Evolutionary conservation across 768 basidiomycete species (phyloP).

Genomic region (Calocybe gangraenosa): DNA sequence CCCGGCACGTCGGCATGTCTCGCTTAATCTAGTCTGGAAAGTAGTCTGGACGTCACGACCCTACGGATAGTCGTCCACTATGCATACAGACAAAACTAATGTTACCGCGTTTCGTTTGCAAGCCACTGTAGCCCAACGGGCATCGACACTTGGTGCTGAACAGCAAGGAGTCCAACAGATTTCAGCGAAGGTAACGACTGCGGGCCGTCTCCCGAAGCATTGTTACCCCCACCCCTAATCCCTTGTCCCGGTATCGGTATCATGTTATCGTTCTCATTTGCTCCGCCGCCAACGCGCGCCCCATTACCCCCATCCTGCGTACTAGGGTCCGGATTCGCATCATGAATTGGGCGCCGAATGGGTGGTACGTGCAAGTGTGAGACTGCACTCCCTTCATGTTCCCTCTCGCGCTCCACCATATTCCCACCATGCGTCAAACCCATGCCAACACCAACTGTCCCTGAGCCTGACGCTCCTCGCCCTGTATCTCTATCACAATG

Average conservation of each 20-base stretch:
- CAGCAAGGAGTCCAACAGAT: conserved; percentile 58
- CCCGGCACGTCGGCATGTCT: too few species aligned
- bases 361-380: not conserved
- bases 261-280: conserved; percentile 6
- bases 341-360: conserved; percentile 11
- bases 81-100: not conserved
- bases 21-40: too few species aligned
- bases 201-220: conserved; percentile 22
- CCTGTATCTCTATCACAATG: conserved; percentile 16
- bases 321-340: conserved; percentile 13
- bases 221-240: conserved; percentile 13
- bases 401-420: conserved; percentile 19
- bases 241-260: conserved; percentile 13
- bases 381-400: conserved; percentile 15
- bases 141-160: conserved; percentile 29
- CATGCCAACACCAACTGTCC: conserved; percentile 18
- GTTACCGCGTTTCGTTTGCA: conserved; percentile 53
- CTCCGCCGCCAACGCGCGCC: not conserved
- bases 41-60: too few species aligned
- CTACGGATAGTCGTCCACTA: too few species aligned
- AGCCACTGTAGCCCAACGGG: conserved; percentile 70
- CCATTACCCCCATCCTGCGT: conserved; percentile 10
- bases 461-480: conserved; percentile 18
- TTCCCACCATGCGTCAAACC: conserved; percentile 21
- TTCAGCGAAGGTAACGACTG: conserved; percentile 69